A percentile compares a stretch with the other conserved stretches of the same genome.
Conservation (phyloP, 495 filamentous ascomycete species). For the Neurospora sp. region DNA sequence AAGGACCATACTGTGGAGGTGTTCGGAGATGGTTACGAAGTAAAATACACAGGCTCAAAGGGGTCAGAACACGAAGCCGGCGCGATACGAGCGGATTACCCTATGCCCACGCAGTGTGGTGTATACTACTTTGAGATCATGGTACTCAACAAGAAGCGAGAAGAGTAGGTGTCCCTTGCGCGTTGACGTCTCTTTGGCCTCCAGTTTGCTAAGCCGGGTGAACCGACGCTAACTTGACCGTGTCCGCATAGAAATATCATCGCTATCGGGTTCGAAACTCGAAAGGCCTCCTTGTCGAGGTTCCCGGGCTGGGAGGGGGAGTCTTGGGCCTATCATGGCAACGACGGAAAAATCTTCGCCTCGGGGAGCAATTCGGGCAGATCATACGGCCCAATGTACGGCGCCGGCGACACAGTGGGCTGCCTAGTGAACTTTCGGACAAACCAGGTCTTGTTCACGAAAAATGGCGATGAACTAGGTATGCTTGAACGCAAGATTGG, state of each 20-base stretch:
- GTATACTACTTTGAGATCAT: slow-evolving; percentile 96
- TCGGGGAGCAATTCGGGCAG: slow-evolving; percentile 59
- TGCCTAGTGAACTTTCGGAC: slow-evolving; percentile 91
- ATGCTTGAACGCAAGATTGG: slow-evolving; percentile 15
- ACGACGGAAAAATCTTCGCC: slow-evolving; percentile 83
- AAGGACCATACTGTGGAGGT: slow-evolving; percentile 67
- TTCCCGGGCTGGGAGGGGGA: slow-evolving; percentile 93
- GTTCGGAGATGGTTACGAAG: slow-evolving; percentile 62
- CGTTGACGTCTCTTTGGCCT: not conserved
- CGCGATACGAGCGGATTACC: slow-evolving; percentile 73
- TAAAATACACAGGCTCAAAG: slow-evolving; percentile 50
- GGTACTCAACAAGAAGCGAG: slow-evolving; percentile 74
- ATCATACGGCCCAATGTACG: slow-evolving; percentile 63
- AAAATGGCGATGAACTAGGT: slow-evolving; percentile 77
- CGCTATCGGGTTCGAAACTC: slow-evolving; percentile 76
- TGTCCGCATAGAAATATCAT: slow-evolving; percentile 51
- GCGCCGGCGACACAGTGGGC: slow-evolving; percentile 67
- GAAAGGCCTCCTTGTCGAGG: slow-evolving; percentile 64
- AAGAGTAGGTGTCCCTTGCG: slow-evolving; percentile 56
- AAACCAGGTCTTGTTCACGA: slow-evolving; percentile 86
- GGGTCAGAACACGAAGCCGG: slow-evolving; percentile 65
- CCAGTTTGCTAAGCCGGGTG: not conserved
- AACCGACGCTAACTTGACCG: slow-evolving; percentile 10
- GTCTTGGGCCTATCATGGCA: slow-evolving; percentile 95
- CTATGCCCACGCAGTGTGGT: slow-evolving; percentile 85